These are phyloP conservation scores for Termitomyces sp. DNA, from an alignment of 768 basidiomycete genomes.

Conservation along the genomic window DNA sequence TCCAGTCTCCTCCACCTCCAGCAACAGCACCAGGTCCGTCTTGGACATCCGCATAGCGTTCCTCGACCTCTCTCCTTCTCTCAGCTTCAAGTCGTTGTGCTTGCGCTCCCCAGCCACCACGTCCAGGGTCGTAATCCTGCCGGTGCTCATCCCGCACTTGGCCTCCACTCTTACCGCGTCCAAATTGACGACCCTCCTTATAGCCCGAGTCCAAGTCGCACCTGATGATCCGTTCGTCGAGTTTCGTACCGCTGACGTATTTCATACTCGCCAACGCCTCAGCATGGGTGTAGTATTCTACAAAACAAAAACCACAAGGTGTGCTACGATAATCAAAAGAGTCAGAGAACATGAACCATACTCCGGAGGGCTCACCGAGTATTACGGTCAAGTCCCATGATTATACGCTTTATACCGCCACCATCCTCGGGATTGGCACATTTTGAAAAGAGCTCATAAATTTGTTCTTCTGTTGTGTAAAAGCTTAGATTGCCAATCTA, in stretches of 20 bases:
- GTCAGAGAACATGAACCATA: slow-evolving; percentile 8
- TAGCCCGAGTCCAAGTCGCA: slow-evolving; percentile 98
- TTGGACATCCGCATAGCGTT: slow-evolving; percentile 77
- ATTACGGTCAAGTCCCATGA: slow-evolving; percentile 92
- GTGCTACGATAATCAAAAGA: slow-evolving; percentile 44
- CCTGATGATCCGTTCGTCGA: slow-evolving; percentile 97
- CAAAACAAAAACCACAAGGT: slow-evolving; percentile 94
- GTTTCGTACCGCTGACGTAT: slow-evolving; percentile 95
- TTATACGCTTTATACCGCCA: slow-evolving; percentile 88
- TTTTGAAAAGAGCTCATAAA: slow-evolving; percentile 90
- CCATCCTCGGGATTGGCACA: slow-evolving; percentile 83
- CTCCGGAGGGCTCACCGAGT: slow-evolving; percentile 49
- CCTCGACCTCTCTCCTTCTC: slow-evolving; percentile 77
- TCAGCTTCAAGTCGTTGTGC: slow-evolving; percentile 70
- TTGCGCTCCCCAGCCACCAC: slow-evolving; percentile 93
- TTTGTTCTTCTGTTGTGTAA: slow-evolving; percentile 95
- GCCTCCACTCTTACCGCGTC: slow-evolving; percentile 94
- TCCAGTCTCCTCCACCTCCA: slow-evolving; percentile 84
- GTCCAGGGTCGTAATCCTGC: slow-evolving; percentile 94
- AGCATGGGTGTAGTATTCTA: slow-evolving; percentile 91
- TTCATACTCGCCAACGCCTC: slow-evolving; percentile 92
- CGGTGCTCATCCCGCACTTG: slow-evolving; percentile 97
- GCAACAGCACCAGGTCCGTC: slow-evolving; percentile 80
- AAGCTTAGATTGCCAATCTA: slow-evolving; percentile 92
- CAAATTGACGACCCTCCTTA: slow-evolving; percentile 94